Evolutionary conservation across 179 eudicot genomes (phyloP).

Genomic region (Corrigiola litoralis): DNA sequence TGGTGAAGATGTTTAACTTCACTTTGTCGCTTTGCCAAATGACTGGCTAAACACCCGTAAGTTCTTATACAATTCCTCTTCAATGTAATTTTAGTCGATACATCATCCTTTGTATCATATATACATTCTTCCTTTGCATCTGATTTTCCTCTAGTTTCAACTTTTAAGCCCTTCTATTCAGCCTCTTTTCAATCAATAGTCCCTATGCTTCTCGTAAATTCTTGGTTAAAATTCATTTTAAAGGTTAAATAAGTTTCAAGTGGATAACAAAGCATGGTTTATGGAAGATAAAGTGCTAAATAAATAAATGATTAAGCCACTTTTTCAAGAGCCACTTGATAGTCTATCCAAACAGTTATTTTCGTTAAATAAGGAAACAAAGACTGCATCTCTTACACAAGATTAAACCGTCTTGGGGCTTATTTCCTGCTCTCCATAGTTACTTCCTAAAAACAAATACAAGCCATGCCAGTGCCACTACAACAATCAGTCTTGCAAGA

Average conservation of each 20-base stretch:
- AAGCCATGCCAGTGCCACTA: too few relatives aligned
- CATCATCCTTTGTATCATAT: constrained; percentile 8
- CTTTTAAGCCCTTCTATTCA: constrained; percentile 52
- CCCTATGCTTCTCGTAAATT: neutral
- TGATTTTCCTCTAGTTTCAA: constrained; percentile 4
- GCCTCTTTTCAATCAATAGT: constrained; percentile 10
- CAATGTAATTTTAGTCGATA: constrained; percentile 10
- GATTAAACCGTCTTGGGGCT: too few relatives aligned
- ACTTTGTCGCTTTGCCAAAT: neutral
- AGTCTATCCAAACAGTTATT: too few relatives aligned
- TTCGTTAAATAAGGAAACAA: too few relatives aligned
- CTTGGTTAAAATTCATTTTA: neutral
- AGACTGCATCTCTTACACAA: too few relatives aligned
- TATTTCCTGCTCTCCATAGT: too few relatives aligned
- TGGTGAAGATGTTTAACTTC: constrained; percentile 18
- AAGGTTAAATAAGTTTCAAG: neutral
- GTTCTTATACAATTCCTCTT: constrained; percentile 12
- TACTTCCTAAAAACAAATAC: too few relatives aligned
- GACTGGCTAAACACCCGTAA: neutral
- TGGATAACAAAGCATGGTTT: constrained; percentile 26
- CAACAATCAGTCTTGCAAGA: too few relatives aligned
- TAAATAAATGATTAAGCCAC: constrained; percentile 23
- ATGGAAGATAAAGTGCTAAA: constrained; percentile 43
- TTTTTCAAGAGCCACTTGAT: too few relatives aligned
- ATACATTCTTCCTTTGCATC: constrained; percentile 12